Evolutionary conservation across 208 protist genomes (phyloP).

Genomic region (Porcisia deanei): DNA sequence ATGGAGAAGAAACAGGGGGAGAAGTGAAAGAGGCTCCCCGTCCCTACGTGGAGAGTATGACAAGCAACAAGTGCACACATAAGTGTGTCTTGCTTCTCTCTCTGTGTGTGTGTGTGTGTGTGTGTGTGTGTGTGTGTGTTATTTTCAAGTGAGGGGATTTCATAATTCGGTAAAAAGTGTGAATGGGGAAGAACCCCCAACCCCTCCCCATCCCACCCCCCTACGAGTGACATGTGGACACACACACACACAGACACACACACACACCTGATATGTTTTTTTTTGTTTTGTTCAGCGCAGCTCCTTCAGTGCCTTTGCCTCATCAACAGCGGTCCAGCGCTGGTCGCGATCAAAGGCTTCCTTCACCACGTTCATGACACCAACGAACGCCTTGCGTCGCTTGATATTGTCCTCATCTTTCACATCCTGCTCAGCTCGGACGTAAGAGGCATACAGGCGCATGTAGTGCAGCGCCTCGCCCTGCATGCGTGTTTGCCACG

Average conservation of each 20-base stretch:
- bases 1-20: too few species aligned
- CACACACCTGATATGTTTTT: background rate
- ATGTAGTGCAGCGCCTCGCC: constrained; percentile 82
- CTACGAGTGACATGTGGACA: too few species aligned
- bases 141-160: background rate
- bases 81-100: background rate
- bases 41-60: too few species aligned
- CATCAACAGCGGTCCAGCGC: constrained; percentile 64
- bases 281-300: constrained; percentile 3
- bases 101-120: background rate
- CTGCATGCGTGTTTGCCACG: constrained; percentile 74
- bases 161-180: background rate
- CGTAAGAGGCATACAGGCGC: constrained; percentile 73
- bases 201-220: too few species aligned
- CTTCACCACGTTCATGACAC: constrained; percentile 77
- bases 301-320: constrained; percentile 36
- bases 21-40: too few species aligned
- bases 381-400: constrained; percentile 74
- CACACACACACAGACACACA: background rate
- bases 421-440: constrained; percentile 68
- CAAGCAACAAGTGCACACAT: too few species aligned
- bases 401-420: constrained; percentile 84
- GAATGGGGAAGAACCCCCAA: background rate
- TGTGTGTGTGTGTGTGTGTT: too few species aligned
- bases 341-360: constrained; percentile 80